These are phyloP conservation scores for Ramichloridium luteum DNA, from an alignment of 2,329 filamentous ascomycete species.

Conservation along the genomic window DNA sequence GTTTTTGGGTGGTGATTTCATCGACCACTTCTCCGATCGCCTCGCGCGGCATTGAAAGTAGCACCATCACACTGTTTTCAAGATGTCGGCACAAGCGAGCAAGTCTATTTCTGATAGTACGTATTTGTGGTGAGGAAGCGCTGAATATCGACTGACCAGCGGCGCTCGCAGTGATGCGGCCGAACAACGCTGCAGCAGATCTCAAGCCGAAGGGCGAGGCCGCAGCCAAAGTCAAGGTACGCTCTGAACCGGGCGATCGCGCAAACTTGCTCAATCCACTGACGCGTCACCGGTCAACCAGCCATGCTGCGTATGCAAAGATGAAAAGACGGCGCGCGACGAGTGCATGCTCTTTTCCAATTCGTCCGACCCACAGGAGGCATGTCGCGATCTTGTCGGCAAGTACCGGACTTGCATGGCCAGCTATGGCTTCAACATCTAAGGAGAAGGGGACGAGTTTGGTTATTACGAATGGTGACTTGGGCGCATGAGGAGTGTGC, in stretches of 20 bases:
- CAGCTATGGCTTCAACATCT: constrained; percentile 70
- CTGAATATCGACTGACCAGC: constrained; percentile 1
- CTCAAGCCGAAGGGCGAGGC: constrained; percentile 30
- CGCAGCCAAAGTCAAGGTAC: constrained; percentile 34
- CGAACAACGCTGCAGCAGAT: constrained; percentile 35
- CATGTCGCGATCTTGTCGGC: constrained; percentile 71
- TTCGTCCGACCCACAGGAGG: constrained; percentile 64
- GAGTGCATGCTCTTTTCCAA: constrained; percentile 98
- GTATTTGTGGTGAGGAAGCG: constrained; percentile 2
- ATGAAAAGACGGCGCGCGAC: constrained; percentile 83
- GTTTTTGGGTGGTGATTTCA: too few relatives aligned
- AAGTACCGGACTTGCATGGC: constrained; percentile 88
- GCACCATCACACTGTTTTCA: too few relatives aligned
- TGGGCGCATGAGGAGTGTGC: constrained; percentile 2
- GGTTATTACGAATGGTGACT: too few relatives aligned
- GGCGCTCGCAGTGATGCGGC: constrained; percentile 11
- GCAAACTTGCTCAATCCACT: constrained; percentile 1
- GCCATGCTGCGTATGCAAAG: constrained; percentile 97
- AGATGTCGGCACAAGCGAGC: constrained; percentile 13
- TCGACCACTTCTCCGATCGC: too few relatives aligned
- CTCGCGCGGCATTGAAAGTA: too few relatives aligned
- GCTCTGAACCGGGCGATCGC: constrained; percentile 1
- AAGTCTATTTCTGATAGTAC: constrained; percentile 7
- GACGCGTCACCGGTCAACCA: constrained; percentile 27
- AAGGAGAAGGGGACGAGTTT: too few relatives aligned